Evolutionary conservation across 2,329 filamentous ascomycete genomes (phyloP).

Genomic region (Bipolaris zeicola): DNA sequence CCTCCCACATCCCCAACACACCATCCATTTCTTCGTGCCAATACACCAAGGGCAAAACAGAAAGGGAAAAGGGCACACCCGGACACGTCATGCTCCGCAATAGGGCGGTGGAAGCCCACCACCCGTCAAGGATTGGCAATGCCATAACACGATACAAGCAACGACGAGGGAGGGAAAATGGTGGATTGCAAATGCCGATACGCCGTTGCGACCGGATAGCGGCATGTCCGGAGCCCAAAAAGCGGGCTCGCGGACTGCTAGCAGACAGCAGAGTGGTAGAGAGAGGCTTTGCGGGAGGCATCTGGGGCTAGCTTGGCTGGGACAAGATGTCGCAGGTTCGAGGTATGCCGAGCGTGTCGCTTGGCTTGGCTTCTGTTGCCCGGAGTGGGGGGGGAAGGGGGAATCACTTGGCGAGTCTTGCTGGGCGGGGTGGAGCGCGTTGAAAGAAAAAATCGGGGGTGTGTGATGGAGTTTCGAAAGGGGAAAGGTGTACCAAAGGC

Average conservation of each 20-base stretch:
- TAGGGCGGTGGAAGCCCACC: no score
- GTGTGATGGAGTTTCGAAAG: no score
- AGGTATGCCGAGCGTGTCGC: background rate
- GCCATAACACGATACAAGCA: background rate
- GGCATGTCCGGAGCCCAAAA: background rate
- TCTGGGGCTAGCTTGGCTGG: background rate
- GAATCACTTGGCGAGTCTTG: no score
- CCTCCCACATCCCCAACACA: no score
- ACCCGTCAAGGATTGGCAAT: no score
- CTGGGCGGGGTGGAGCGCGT: no score
- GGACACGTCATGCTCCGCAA: background rate
- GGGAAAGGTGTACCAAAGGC: no score
- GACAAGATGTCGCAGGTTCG: conserved; percentile 1
- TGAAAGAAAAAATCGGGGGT: no score
- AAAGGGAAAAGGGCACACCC: background rate
- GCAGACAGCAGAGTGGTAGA: background rate
- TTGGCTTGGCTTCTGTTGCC: background rate
- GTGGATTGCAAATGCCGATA: conserved; percentile 2
- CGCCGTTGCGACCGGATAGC: conserved; percentile 1
- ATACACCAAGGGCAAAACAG: background rate
- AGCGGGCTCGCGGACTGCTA: background rate
- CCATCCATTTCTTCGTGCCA: background rate
- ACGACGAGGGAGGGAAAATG: background rate
- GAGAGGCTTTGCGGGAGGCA: background rate
- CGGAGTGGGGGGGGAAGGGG: no score